These are phyloP conservation scores for Lentinula guzmanii DNA, from an alignment of 768 basidiomycete genomes.

Conservation along the genomic window DNA sequence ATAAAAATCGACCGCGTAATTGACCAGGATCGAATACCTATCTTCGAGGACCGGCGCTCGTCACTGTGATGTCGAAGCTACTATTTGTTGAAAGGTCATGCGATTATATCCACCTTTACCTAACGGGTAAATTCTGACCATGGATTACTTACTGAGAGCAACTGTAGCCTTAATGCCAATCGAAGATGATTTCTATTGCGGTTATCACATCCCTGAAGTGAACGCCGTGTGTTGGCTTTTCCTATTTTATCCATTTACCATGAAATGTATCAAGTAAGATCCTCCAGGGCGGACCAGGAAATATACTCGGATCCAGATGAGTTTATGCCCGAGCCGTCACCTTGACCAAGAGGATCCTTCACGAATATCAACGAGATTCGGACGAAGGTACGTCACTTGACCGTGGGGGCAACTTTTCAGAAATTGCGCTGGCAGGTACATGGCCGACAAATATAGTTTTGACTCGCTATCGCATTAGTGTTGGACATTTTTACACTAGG, in stretches of 20 bases:
- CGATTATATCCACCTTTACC: not conserved
- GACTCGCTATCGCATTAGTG: constrained; percentile 23
- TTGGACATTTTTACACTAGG: constrained; percentile 24
- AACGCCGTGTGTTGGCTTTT: no score
- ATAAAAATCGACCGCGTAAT: not conserved
- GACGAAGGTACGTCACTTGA: not conserved
- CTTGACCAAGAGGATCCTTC: not conserved
- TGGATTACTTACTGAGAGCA: not conserved
- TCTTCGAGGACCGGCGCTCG: not conserved
- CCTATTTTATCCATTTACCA: no score
- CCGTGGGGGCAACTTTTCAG: constrained; percentile 2
- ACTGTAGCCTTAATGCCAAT: constrained; percentile 3
- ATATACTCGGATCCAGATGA: constrained; percentile 11
- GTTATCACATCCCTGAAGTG: constrained; percentile 11
- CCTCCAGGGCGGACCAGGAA: not conserved
- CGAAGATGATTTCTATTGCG: constrained; percentile 15
- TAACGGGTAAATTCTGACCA: not conserved
- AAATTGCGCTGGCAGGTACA: constrained; percentile 28
- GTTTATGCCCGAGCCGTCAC: constrained; percentile 10
- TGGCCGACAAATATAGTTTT: constrained; percentile 25
- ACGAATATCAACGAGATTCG: not conserved
- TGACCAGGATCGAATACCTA: not conserved
- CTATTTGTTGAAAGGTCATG: not conserved
- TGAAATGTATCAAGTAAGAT: no score
- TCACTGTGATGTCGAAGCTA: constrained; percentile 1